Evolutionary conservation across 148 eudicot genomes (phyloP), one percentile per base, ranked within the genome.

Genomic region (Limonium bicolor): DNA sequence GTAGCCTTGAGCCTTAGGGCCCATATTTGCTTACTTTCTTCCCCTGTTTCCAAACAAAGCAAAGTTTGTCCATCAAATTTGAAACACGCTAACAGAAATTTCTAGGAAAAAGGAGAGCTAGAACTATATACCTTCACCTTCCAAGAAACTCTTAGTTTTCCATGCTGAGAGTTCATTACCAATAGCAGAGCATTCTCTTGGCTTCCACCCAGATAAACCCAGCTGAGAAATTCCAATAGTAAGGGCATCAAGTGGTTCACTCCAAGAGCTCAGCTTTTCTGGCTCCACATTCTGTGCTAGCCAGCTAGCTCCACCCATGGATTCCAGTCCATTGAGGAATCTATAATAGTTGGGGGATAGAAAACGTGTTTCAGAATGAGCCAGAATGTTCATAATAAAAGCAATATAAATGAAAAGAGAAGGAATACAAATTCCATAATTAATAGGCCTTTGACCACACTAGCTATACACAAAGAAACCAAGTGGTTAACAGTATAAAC

Each of bases 1-100:
- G 95, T 90, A 46, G 99, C 94, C 74, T 90, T 90, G 36, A 84
- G 80, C 82, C 94, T 70, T 28, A 90, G 66, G 31, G 82, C 88
- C 95, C 99, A 90, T 46, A 76, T 70, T 45, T 26, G 77, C 69
- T 76, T 85, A 23, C 82, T 83, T 44, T 85, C 87, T 81, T 90
- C 99, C 57, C 48, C 66, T 48, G 93, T 95, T 90, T 62, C 33
- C 15, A 61, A 41, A 61, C 40, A 23, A 17, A 34, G 11, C 28
- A 19, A 54, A 48, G 14, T 5, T 27, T 13, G 20, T 50, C 5
- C 21, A 3, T 35, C 20, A 20, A 40, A 21, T 6, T 20, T n/a
- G 30, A 25, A 40, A 39, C 15, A 49, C 23, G 2, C 10, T 35
- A 4, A 34, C 37, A 14, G 24, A 26, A 38, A 25, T 3, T 32